These are phyloP conservation scores for Setaria italica DNA, from an alignment of 202 grass and related monocot species.

Conservation along the genomic window DNA sequence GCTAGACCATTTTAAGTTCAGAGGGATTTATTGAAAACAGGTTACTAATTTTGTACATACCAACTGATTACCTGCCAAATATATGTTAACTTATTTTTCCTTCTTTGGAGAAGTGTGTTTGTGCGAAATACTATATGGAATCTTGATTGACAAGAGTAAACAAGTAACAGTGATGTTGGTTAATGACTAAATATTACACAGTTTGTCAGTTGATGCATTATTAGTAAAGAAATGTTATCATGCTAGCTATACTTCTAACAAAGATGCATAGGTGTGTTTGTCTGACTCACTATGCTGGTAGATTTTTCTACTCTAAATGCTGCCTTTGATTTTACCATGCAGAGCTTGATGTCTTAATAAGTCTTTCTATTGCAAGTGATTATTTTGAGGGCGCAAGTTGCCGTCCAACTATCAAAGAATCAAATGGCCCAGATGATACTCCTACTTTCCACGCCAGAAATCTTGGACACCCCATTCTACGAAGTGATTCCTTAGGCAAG, in stretches of 20 bases:
- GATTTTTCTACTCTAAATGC: constrained; percentile 39
- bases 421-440: constrained; percentile 49
- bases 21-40: constrained; percentile 18
- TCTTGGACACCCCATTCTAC: constrained; percentile 87
- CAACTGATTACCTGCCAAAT: constrained; percentile 31
- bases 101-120: background rate
- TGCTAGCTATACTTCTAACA: constrained; percentile 7
- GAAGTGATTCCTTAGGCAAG: constrained; percentile 74
- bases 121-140: constrained; percentile 34
- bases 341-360: constrained; percentile 95
- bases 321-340: constrained; percentile 49
- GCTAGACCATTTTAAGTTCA: constrained; percentile 14
- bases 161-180: constrained; percentile 29
- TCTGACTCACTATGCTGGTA: background rate
- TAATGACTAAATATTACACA: background rate
- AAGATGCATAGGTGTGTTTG: background rate
- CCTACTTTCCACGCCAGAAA: constrained; percentile 78
- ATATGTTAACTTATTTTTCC: constrained; percentile 5
- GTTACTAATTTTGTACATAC: constrained; percentile 26
- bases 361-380: constrained; percentile 84
- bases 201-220: constrained; percentile 21
- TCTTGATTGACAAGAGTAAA: constrained; percentile 11
- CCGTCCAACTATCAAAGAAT: constrained; percentile 73
- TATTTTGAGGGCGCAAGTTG: constrained; percentile 90
- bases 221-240: background rate